Evolutionary conservation across 169 alveolate genomes (phyloP).

Genomic region (Theileria sp.): DNA sequence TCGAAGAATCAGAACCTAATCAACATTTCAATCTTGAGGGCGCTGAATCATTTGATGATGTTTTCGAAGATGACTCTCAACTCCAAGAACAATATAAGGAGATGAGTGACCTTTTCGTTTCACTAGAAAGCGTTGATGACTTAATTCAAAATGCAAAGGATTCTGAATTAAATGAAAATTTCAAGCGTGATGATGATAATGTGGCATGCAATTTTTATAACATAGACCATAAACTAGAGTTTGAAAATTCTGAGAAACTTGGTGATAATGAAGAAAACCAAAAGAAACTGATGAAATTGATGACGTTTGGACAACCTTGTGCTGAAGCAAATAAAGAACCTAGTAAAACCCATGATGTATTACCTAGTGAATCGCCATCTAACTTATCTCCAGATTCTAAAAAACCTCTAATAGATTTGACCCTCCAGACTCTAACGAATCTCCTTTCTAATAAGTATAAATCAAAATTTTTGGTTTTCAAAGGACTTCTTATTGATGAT

Average conservation of each 20-base stretch:
- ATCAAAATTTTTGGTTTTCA: slow-evolving; percentile 40
- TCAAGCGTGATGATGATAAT: background rate
- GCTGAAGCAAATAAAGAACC: background rate
- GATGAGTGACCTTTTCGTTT: background rate
- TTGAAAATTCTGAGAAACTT: background rate
- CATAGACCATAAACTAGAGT: background rate
- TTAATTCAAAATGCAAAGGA: background rate
- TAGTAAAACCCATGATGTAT: background rate
- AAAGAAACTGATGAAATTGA: background rate
- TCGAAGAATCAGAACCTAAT: background rate
- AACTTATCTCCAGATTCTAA: background rate
- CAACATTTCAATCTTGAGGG: background rate
- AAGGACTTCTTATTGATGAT: slow-evolving; percentile 46
- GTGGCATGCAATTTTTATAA: background rate
- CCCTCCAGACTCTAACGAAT: background rate
- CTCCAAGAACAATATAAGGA: background rate
- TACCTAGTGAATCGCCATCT: background rate
- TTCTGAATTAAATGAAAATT: background rate
- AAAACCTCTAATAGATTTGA: background rate
- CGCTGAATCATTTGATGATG: background rate
- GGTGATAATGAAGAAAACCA: background rate
- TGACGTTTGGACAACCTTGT: background rate
- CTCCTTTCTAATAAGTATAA: slow-evolving; percentile 34
- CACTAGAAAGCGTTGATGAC: background rate
- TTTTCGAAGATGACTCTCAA: background rate